Evolutionary conservation across 129 eudicot species (phyloP).

Genomic region (Flaveria brownii): DNA sequence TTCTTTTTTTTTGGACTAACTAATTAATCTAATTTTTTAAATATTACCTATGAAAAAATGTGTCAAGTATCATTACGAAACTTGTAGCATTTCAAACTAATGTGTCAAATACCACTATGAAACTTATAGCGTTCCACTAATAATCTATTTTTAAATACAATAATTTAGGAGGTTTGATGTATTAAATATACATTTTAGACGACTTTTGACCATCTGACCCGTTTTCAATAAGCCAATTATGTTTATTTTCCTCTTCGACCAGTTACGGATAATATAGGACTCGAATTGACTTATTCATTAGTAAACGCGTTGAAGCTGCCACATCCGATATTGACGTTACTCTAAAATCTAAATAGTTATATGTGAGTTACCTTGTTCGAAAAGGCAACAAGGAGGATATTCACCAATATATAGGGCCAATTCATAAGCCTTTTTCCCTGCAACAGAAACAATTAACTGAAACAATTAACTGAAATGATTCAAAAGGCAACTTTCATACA

Average conservation of each 20-base stretch:
- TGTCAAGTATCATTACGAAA: too few relatives aligned
- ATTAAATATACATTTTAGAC: not conserved
- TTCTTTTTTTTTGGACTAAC: too few relatives aligned
- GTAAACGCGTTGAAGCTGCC: not conserved
- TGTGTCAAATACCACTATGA: too few relatives aligned
- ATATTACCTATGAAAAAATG: too few relatives aligned
- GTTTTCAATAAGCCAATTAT: too few relatives aligned
- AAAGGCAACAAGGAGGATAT: constrained; percentile 76
- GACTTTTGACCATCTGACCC: too few relatives aligned
- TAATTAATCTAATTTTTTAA: too few relatives aligned
- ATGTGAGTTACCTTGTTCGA: constrained; percentile 71
- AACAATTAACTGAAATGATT: not conserved
- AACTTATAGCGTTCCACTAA: too few relatives aligned
- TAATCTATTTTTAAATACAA: too few relatives aligned
- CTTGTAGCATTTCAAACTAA: too few relatives aligned
- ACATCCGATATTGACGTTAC: not conserved
- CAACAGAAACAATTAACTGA: constrained; percentile 14
- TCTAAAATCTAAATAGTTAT: not conserved
- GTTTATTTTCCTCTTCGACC: not conserved
- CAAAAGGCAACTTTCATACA: not conserved
- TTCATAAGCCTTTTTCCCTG: constrained; percentile 81
- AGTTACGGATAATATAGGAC: too few relatives aligned
- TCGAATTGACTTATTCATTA: not conserved
- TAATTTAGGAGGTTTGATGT: not conserved
- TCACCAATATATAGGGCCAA: constrained; percentile 82